Conservation (phyloP, 1,284 basidiomycete genomes). For the Ceratobasidium sp. region DNA sequence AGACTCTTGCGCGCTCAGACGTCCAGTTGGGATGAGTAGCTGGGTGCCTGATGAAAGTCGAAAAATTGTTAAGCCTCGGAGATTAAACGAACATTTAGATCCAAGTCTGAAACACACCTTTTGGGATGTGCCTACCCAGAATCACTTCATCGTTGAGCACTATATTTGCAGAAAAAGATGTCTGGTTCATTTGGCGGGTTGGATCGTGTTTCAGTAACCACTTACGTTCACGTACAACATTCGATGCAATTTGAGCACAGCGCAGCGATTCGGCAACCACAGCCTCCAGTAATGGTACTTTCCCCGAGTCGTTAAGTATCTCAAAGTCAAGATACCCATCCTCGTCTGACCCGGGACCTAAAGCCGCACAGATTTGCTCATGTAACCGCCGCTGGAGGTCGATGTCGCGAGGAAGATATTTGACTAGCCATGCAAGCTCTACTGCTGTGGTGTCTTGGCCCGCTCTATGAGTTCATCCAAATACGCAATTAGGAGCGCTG, state of each 20-base stretch:
- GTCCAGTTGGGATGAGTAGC: background rate
- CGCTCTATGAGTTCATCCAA: background rate
- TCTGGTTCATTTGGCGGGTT: too few species aligned
- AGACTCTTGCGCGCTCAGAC: constrained; percentile 13
- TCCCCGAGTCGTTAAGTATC: background rate
- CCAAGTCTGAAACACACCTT: constrained; percentile 2
- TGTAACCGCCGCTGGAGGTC: constrained; percentile 36
- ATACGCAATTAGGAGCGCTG: background rate
- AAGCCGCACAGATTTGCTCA: constrained; percentile 29
- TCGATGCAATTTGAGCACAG: background rate
- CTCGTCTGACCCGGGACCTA: background rate
- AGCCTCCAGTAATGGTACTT: constrained; percentile 15
- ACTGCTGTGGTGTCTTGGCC: constrained; percentile 30
- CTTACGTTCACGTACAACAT: constrained; percentile 24
- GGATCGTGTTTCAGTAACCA: background rate
- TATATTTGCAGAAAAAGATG: background rate
- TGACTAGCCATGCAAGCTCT: constrained; percentile 27
- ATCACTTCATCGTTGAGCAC: constrained; percentile 15
- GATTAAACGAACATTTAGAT: background rate
- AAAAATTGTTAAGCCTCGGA: background rate
- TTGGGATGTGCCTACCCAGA: constrained; percentile 4
- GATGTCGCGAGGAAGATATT: constrained; percentile 21
- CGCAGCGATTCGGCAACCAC: constrained; percentile 15
- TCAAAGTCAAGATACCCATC: constrained; percentile 10
- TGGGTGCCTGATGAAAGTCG: background rate